phyloP scores from a whole-genome alignment of 345 rosid species.

The Citrus sp. region DNA sequence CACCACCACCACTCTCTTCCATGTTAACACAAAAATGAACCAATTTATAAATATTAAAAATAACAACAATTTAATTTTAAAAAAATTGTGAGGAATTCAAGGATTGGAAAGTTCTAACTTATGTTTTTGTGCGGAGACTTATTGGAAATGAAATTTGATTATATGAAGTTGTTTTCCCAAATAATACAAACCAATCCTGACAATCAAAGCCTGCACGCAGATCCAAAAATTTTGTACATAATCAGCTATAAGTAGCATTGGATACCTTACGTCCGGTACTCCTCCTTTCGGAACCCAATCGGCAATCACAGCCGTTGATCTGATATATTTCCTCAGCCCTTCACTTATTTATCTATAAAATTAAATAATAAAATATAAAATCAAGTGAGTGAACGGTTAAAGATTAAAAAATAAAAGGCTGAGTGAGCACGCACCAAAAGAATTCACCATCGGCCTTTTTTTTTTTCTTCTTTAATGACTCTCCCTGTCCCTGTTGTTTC shows the following conservation, averaged over 20 bases:
- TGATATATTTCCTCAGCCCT: neutral
- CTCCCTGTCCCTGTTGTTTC: too few relatives aligned
- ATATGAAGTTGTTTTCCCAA: neutral
- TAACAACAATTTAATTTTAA: neutral
- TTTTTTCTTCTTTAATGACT: too few relatives aligned
- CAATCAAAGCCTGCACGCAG: neutral
- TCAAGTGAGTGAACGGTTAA: neutral
- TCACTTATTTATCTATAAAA: neutral
- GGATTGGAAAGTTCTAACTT: slow-evolving; percentile 7
- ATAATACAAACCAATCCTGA: neutral
- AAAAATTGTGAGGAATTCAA: neutral
- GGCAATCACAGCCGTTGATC: neutral
- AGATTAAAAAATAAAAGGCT: neutral
- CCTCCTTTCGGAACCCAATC: neutral
- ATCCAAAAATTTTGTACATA: neutral
- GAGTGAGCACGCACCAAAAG: neutral
- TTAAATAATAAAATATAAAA: neutral
- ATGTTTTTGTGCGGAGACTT: neutral
- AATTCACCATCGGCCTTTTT: too few relatives aligned
- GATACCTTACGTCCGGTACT: slow-evolving; percentile 16
- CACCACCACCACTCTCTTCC: neutral
- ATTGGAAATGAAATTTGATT: neutral
- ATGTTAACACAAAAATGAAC: neutral
- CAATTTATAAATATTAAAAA: neutral
- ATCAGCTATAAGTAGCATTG: slow-evolving; percentile 13